A percentile compares a stretch with the other conserved stretches of the same genome.
Evolutionary conservation across 495 filamentous ascomycete genomes (phyloP).

Genomic region (Chaetomidium leptoderma): DNA sequence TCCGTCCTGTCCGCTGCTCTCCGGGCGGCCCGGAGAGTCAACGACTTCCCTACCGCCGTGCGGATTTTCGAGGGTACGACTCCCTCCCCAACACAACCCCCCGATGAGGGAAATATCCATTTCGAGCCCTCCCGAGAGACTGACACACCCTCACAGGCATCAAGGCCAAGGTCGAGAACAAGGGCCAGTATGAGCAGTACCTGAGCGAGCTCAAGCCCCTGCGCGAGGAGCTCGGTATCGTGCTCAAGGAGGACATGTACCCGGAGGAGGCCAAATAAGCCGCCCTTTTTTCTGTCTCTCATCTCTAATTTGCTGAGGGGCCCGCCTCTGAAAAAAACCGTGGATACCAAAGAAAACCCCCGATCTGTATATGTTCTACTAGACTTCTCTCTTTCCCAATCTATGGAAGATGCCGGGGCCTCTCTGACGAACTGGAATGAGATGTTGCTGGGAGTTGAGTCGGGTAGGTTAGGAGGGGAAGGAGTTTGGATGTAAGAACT

Average conservation of each 20-base stretch:
- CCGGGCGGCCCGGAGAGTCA: conserved; percentile 86
- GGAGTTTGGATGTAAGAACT: conserved; percentile 7
- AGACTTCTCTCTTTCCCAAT: conserved; percentile 9
- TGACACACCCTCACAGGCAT: conserved; percentile 57
- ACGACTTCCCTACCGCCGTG: conserved; percentile 97
- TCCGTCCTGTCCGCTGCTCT: conserved; percentile 89
- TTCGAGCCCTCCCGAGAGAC: background rate
- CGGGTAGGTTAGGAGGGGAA: background rate
- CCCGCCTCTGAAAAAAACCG: background rate
- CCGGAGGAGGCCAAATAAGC: conserved; percentile 59
- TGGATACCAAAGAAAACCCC: conserved; percentile 5
- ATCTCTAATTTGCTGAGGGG: background rate
- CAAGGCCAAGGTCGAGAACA: conserved; percentile 99
- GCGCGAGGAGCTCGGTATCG: conserved; percentile 88
- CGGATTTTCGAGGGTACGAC: conserved; percentile 89
- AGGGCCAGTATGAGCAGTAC: conserved; percentile 96
- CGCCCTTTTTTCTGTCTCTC: background rate
- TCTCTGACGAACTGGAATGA: background rate
- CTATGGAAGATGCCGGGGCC: background rate
- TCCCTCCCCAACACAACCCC: background rate
- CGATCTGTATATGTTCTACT: conserved; percentile 13
- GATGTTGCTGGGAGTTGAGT: background rate
- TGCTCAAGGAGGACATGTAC: conserved; percentile 91
- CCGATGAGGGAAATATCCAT: conserved; percentile 14
- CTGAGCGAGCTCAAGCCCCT: conserved; percentile 86